Evolutionary conservation across 2,329 filamentous ascomycete species (phyloP), one percentile per base, ranked within the genome.

Genomic region (Scedosporium minutisporum): DNA sequence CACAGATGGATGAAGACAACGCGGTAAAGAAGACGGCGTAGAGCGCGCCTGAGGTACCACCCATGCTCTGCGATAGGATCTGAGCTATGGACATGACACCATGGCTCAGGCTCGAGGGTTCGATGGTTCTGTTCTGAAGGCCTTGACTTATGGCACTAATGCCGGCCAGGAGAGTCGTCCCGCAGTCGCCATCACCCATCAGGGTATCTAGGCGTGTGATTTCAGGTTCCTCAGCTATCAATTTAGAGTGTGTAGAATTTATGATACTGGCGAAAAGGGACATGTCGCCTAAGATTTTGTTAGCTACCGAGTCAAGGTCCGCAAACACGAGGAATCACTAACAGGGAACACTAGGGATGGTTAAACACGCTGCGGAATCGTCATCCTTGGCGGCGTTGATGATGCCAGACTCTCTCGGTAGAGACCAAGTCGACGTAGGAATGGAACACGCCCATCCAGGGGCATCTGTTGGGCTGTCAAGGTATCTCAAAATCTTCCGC

Each of bases 111-210:
- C 42, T 18, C 42, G 42, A 46, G 12, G 14, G n/a, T 18, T 46
- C 42, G 27, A 46, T 14, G 4, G n/a, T 46, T 46, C n/a, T 9
- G 4, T 46, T 46, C 4, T 46, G 12, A 16, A 14, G 42, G 12
- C n/a, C 12, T 46, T 16, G 5, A 18, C 42, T 46, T 0, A 78
- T 78, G 0, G 82, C 82, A 2, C 82, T 68, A 6, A 82, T 82
- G 0, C 82, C 82, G 0, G 78, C 80, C 72, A 81, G 79, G 61
- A 85, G 75, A 2, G 82, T 84, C 68, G 88, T 83, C 42, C 86
- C 86, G 69, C 85, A 88, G 72, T 88, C 85, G 12, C 85, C 85
- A 67, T 87, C 85, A 41, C 84, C 85, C 79, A 87, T 83, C 57
- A 84, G 70, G 4, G 81, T 85, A 70, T 87, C 84, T 79, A 82